A percentile compares a stretch with the other conserved stretches of the same genome.
These are phyloP conservation scores for Nymphaea colorata DNA, from an alignment of 164 flowering plant genomes.

Conservation along the genomic window DNA sequence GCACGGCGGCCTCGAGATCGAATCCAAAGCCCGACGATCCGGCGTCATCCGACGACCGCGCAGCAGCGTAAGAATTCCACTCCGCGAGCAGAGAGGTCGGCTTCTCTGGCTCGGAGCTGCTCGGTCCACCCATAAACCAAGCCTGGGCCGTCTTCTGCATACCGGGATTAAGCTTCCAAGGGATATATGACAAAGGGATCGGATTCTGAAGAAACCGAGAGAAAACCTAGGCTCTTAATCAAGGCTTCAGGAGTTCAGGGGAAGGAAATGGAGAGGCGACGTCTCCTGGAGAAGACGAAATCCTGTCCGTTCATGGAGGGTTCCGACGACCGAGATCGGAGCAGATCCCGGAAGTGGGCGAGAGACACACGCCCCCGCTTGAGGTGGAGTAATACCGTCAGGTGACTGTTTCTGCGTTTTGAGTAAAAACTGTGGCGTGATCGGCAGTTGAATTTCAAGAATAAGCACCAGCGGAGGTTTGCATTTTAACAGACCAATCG, in stretches of 20 bases:
- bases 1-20: conserved; percentile 76
- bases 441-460: too few species aligned
- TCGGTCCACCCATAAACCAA: conserved; percentile 56
- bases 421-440: too few species aligned
- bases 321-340: not conserved
- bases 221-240: not conserved
- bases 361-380: too few species aligned
- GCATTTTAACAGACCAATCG: too few species aligned
- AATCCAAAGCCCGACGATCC: conserved; percentile 34
- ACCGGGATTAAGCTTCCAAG: not conserved
- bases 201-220: not conserved
- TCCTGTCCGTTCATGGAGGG: not conserved
- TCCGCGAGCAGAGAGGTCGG: conserved; percentile 70
- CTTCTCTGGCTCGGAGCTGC: conserved; percentile 18
- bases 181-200: not conserved
- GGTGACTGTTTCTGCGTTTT: too few species aligned
- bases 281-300: not conserved
- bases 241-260: not conserved
- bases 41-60: conserved; percentile 22
- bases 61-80: conserved; percentile 81
- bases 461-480: too few species aligned
- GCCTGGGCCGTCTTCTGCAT: conserved; percentile 41
- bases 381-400: too few species aligned
- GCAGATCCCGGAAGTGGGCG: not conserved
- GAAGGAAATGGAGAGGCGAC: not conserved